These are phyloP conservation scores for Aquilaria sinensis DNA, from an alignment of 345 rosid genomes.

Conservation along the genomic window DNA sequence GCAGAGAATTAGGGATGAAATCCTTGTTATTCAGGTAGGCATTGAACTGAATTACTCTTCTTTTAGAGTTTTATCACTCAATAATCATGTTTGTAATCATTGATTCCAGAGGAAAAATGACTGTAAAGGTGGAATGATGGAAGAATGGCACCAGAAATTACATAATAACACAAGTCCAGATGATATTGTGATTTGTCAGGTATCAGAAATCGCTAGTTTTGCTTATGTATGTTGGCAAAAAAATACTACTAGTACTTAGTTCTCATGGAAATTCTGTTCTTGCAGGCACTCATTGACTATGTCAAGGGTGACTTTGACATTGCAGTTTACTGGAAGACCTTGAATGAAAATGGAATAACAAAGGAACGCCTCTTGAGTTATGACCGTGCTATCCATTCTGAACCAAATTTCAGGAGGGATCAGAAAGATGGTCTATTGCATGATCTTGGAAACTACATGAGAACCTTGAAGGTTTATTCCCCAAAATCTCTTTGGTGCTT, in stretches of 20 bases:
- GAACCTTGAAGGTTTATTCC: slow-evolving; percentile 29
- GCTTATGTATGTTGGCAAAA: neutral
- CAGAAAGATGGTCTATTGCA: slow-evolving; percentile 29
- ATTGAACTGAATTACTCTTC: neutral
- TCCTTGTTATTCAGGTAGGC: slow-evolving; percentile 32
- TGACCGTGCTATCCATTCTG: slow-evolving; percentile 38
- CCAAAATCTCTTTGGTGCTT: neutral
- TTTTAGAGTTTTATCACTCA: too few species aligned
- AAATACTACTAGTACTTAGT: slow-evolving; percentile 3
- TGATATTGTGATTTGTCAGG: slow-evolving; percentile 46
- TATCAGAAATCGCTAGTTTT: slow-evolving; percentile 13
- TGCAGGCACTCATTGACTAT: slow-evolving; percentile 34
- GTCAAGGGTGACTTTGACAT: slow-evolving; percentile 24
- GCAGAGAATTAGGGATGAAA: slow-evolving; percentile 44
- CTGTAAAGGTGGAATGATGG: slow-evolving; percentile 44
- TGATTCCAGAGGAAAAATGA: slow-evolving; percentile 29
- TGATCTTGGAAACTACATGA: slow-evolving; percentile 37
- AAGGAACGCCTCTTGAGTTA: slow-evolving; percentile 37
- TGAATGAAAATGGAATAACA: slow-evolving; percentile 29
- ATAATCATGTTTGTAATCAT: neutral
- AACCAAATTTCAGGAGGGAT: slow-evolving; percentile 30
- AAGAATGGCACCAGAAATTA: slow-evolving; percentile 51
- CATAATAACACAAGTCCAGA: slow-evolving; percentile 43
- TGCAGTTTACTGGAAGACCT: slow-evolving; percentile 36
- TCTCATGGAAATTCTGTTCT: slow-evolving; percentile 2